Conservation (phyloP, 2,329 filamentous ascomycete species). For the Cercospora zeina region DNA sequence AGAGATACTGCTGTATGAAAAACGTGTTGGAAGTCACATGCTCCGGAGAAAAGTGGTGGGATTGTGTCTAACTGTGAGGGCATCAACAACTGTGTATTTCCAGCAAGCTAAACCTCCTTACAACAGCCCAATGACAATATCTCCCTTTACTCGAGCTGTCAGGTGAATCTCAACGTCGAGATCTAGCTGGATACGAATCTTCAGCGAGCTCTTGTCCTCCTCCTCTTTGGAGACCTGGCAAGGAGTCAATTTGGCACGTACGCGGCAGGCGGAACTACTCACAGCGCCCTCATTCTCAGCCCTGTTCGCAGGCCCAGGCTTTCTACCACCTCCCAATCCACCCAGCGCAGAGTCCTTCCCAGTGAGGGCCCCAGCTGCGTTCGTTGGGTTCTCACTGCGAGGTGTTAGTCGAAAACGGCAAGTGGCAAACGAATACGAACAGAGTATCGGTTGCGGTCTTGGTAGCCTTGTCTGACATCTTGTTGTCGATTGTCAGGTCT, state of each 20-base stretch:
- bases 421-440: background rate
- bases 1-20: background rate
- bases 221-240: background rate
- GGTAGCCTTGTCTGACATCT: conserved; percentile 15
- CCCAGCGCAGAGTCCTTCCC: conserved; percentile 16
- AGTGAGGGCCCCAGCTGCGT: conserved; percentile 13
- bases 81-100: background rate
- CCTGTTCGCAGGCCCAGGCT: conserved; percentile 6
- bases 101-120: conserved; percentile 18
- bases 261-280: background rate
- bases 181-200: conserved; percentile 36
- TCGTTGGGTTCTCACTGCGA: background rate
- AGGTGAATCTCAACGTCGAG: conserved; percentile 38
- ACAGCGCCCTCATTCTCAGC: conserved; percentile 12
- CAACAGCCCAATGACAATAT: conserved; percentile 37
- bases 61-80: conserved; percentile 5
- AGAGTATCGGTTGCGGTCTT: conserved; percentile 18
- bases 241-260: background rate
- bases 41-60: too few species aligned
- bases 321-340: conserved; percentile 4
- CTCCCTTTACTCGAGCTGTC: conserved; percentile 34
- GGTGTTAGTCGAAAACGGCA: background rate
- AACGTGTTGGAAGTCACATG: background rate
- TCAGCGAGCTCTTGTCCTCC: conserved; percentile 34
- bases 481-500: background rate